Conservation (phyloP, 192 early-diverging fungal genomes). For the Glomus cerebriforme region DNA sequence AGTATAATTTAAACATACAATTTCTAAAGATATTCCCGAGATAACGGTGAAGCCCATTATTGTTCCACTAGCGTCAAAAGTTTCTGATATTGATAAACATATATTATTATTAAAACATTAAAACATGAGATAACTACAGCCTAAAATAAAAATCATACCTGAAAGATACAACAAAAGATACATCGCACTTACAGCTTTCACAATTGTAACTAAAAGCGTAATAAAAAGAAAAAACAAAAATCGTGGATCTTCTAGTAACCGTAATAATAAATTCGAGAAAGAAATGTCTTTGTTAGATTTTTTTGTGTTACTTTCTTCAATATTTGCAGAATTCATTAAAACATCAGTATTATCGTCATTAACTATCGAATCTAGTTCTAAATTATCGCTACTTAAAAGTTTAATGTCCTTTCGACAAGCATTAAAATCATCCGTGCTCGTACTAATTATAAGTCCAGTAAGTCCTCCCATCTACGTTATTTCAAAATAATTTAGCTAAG, state of each 20-base stretch:
- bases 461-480: no score
- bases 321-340: background rate
- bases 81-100: background rate
- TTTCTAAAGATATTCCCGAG: background rate
- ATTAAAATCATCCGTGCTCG: background rate
- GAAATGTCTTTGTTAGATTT: background rate
- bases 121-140: background rate
- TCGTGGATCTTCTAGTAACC: background rate
- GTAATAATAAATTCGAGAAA: background rate
- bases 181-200: background rate
- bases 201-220: background rate
- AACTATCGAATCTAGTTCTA: background rate
- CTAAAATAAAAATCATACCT: background rate
- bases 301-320: background rate
- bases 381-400: background rate
- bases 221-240: slow-evolving; percentile 8
- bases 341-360: background rate
- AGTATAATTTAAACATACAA: background rate
- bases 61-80: slow-evolving; percentile 4
- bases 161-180: background rate
- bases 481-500: no score
- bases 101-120: background rate
- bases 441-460: background rate
- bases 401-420: background rate
- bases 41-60: background rate